These are phyloP conservation scores for Xylaria hypoxylon DNA, from an alignment of 2,329 filamentous ascomycete genomes.

Conservation along the genomic window DNA sequence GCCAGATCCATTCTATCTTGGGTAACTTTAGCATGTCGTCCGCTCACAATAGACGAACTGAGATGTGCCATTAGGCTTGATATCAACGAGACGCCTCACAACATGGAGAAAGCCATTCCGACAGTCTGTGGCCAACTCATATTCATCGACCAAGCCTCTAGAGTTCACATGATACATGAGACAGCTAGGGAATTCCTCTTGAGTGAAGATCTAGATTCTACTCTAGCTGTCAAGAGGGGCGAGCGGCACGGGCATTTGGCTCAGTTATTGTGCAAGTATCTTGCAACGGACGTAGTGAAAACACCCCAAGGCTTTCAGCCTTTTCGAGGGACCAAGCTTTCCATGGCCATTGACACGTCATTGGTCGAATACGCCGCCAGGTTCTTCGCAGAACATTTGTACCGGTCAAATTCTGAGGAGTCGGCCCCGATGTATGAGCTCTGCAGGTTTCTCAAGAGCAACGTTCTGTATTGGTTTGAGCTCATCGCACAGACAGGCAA, in stretches of 20 bases:
- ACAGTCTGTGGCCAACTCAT: slow-evolving; percentile 50
- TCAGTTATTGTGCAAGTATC: slow-evolving; percentile 42
- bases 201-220: slow-evolving; percentile 33
- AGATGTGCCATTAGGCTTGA: slow-evolving; percentile 43
- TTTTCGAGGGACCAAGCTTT: slow-evolving; percentile 30
- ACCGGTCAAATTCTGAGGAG: slow-evolving; percentile 38
- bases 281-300: slow-evolving; percentile 37
- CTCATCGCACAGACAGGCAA: slow-evolving; percentile 43
- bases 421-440: slow-evolving; percentile 63
- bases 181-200: slow-evolving; percentile 50
- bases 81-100: slow-evolving; percentile 45
- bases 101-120: slow-evolving; percentile 46
- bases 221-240: slow-evolving; percentile 40
- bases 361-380: slow-evolving; percentile 44
- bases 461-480: slow-evolving; percentile 52
- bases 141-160: slow-evolving; percentile 45
- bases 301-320: slow-evolving; percentile 28
- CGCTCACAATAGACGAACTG: slow-evolving; percentile 44
- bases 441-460: slow-evolving; percentile 68
- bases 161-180: slow-evolving; percentile 50
- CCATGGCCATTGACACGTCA: slow-evolving; percentile 31
- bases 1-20: slow-evolving; percentile 46
- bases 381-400: slow-evolving; percentile 47
- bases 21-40: slow-evolving; percentile 43
- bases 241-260: slow-evolving; percentile 51